A percentile compares a stretch with the other conserved stretches of the same genome.
These are phyloP conservation scores for Dothideomycetes sp. DNA, from an alignment of 2,329 filamentous ascomycete species.

Conservation along the genomic window DNA sequence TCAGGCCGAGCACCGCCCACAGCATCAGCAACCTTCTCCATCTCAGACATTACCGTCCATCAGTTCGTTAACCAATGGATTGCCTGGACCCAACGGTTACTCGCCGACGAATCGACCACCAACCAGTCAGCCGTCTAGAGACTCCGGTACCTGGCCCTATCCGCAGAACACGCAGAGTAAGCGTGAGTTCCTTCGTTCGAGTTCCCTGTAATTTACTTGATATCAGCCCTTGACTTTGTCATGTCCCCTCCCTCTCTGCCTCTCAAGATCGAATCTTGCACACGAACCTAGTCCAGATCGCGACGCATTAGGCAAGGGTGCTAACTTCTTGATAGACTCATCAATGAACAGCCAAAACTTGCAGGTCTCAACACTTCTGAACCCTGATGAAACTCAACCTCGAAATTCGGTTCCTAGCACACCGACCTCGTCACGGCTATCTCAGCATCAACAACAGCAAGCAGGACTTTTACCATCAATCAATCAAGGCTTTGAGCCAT, in stretches of 20 bases:
- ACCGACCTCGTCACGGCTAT: constrained; percentile 26
- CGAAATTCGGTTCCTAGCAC: constrained; percentile 32
- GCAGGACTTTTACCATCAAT: constrained; percentile 41
- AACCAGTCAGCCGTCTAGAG: constrained; percentile 20
- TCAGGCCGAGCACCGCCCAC: constrained; percentile 4
- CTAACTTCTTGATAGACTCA: background rate
- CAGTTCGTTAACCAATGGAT: constrained; percentile 23
- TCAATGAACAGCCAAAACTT: constrained; percentile 25
- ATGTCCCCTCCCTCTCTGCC: too few species aligned
- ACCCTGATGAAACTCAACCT: constrained; percentile 38
- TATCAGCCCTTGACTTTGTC: too few species aligned
- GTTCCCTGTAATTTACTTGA: background rate
- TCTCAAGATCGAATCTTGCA: too few species aligned
- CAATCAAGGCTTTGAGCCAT: constrained; percentile 39
- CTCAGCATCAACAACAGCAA: constrained; percentile 5
- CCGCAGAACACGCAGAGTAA: constrained; percentile 26
- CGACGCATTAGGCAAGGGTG: background rate
- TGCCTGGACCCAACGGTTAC: constrained; percentile 19
- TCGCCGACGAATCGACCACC: constrained; percentile 16
- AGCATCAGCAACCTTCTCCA: constrained; percentile 9
- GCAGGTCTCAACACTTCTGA: constrained; percentile 39
- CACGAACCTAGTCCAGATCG: too few species aligned
- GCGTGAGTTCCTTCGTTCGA: constrained; percentile 21
- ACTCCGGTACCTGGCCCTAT: constrained; percentile 26
- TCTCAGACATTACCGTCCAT: constrained; percentile 21